Percentiles rank a stretch among this genome's conserved stretches.
These are phyloP conservation scores for Phragmites australis DNA, from an alignment of 176 grass and related monocot genomes.

Conservation along the genomic window DNA sequence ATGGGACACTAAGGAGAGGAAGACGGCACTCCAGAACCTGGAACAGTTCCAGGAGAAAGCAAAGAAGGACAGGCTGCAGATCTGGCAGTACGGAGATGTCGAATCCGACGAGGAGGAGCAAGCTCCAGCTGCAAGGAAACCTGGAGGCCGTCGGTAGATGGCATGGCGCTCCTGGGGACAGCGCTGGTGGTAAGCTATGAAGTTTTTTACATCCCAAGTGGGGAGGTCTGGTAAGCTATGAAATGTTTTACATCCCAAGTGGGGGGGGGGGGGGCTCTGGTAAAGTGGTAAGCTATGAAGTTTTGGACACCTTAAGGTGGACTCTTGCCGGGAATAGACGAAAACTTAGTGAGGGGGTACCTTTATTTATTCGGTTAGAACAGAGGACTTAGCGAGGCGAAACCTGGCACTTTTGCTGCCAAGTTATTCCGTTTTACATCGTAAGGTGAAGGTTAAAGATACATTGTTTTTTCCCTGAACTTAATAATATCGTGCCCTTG, in stretches of 20 bases:
- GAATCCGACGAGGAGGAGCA: conserved; percentile 72
- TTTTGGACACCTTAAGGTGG: conserved; percentile 43
- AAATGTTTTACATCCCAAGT: too few relatives aligned
- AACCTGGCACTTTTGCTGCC: conserved; percentile 32
- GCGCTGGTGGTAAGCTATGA: conserved; percentile 40
- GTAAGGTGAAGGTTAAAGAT: conserved; percentile 44
- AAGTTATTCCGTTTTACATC: conserved; percentile 37
- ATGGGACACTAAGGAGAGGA: conserved; percentile 72
- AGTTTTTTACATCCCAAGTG: conserved; percentile 48
- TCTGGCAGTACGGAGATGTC: conserved; percentile 74
- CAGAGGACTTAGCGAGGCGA: conserved; percentile 34
- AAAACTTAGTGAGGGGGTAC: conserved; percentile 35
- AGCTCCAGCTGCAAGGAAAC: conserved; percentile 56
- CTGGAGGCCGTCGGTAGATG: conserved; percentile 58
- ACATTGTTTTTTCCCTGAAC: conserved; percentile 55
- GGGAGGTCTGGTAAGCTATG: conserved; percentile 33
- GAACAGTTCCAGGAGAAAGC: conserved; percentile 84
- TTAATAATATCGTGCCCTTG: conserved; percentile 45
- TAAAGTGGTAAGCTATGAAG: conserved; percentile 46
- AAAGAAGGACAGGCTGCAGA: conserved; percentile 56
- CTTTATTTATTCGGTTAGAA: conserved; percentile 52
- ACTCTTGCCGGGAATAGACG: conserved; percentile 43
- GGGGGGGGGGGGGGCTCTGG: too few relatives aligned
- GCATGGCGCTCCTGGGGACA: neutral
- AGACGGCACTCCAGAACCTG: conserved; percentile 57